Base-by-base conservation (phyloP, 306 rosid species). In the Quercus cerris region DNA sequence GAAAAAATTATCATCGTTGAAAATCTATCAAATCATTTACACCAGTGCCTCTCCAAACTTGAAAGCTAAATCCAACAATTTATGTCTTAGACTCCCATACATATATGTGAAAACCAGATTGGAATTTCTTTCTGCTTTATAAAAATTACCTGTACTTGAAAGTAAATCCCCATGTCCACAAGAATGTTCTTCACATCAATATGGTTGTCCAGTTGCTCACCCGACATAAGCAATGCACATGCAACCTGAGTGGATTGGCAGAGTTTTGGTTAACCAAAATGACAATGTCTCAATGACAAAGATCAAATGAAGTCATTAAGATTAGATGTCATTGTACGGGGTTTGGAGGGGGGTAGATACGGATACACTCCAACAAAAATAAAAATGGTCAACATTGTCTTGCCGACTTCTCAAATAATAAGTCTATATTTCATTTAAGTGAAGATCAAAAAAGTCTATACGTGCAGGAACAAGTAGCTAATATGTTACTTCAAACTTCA, bases 91-190 rank as follows among this genome's bases (percentile, higher is more conserved):
- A 27, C 49, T 70, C 63, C 78, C 30, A 80, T 68, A 49, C 63
- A 19, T 11, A 30, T 66, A 8, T 20, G 20, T 27, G 75, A 35
- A 67, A 44, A 44, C 19, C 9, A 61, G 71, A 68, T 58, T 61
- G 30, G 20, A 11, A 51, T 71, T n/a, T 66, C 22, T 31, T 11
- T 20, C 18, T 56, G 33, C 78, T 49, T 33, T 35, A 28, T 56
- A 70, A 70, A n/a, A 44, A 66, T 52, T 83, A 85, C 91, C 91
- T 86, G 92, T 54, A 88, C 92, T 88, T 88, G 92, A 78, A 86
- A 88, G 83, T 88, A 88, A 27, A 87, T 81, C 57, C 89, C 89
- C 92, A 88, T 88, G 52, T 88, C 92, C 77, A 88, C 89, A 71
- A 88, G 89, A 80, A 86, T 82, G 70, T 84, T 82, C 81, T 88